Conservation (phyloP, 1,139 yeast species). For the Magnusiomyces sp. region DNA sequence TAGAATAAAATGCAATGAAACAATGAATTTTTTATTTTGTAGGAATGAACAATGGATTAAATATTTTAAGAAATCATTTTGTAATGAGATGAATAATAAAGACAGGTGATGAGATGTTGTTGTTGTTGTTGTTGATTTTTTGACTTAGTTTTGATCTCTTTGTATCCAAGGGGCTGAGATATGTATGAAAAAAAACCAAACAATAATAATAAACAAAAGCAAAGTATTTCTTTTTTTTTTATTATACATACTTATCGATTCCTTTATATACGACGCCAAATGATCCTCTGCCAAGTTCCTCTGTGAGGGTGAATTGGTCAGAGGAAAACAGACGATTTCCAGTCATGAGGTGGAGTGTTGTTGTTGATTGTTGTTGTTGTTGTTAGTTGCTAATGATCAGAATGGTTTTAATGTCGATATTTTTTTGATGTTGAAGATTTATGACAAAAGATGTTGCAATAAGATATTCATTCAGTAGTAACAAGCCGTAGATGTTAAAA, state of each 20-base stretch:
- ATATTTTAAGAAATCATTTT: too few relatives aligned
- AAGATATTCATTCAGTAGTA: too few relatives aligned
- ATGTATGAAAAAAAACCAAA: neutral
- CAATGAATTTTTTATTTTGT: too few relatives aligned
- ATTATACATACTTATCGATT: constrained; percentile 36
- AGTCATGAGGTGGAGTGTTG: neutral
- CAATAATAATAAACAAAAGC: neutral
- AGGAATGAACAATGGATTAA: too few relatives aligned
- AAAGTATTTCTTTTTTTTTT: too few relatives aligned
- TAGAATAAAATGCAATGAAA: too few relatives aligned
- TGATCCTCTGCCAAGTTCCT: constrained; percentile 81
- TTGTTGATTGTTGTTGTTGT: neutral
- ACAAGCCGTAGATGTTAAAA: neutral
- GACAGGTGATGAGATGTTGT: too few relatives aligned
- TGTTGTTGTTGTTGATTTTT: neutral
- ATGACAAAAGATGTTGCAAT: too few relatives aligned
- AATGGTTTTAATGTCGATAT: too few relatives aligned
- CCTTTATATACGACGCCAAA: constrained; percentile 84
- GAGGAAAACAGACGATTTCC: constrained; percentile 32
- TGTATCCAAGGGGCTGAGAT: constrained; percentile 1
- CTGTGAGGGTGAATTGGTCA: constrained; percentile 52
- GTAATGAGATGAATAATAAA: too few relatives aligned
- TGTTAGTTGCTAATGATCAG: neutral
- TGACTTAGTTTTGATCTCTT: neutral
- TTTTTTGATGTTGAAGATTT: too few relatives aligned